A percentile compares a stretch with the other conserved stretches of the same genome.
phyloP scores from a whole-genome alignment of 1,284 basidiomycete species.

The Pascua guehoae region DNA sequence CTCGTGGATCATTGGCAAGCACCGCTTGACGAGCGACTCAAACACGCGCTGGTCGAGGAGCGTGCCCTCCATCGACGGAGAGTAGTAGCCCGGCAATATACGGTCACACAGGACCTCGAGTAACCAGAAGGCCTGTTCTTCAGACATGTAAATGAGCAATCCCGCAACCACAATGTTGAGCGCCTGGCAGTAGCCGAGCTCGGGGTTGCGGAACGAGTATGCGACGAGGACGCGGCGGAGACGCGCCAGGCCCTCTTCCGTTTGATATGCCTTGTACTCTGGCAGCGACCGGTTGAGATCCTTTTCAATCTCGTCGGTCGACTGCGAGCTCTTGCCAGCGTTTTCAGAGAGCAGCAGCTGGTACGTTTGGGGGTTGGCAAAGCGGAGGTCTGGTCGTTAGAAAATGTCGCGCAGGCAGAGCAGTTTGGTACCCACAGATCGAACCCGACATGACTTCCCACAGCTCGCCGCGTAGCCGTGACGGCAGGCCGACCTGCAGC shows the following conservation, averaged over 20 bases:
- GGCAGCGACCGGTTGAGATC: constrained; percentile 92
- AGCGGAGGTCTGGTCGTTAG: constrained; percentile 61
- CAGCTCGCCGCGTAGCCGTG: constrained; percentile 90
- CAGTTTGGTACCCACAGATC: constrained; percentile 52
- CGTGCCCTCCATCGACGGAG: constrained; percentile 99
- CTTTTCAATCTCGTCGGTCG: constrained; percentile 99
- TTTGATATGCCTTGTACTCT: constrained; percentile 91
- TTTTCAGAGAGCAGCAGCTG: constrained; percentile 74
- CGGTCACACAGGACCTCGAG: constrained; percentile 93
- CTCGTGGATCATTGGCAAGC: constrained; percentile 87
- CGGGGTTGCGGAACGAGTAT: constrained; percentile 95
- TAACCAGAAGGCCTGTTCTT: constrained; percentile 98
- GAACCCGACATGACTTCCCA: constrained; percentile 98
- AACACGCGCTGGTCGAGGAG: constrained; percentile 97
- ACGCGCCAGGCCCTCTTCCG: constrained; percentile 75
- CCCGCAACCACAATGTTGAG: constrained; percentile 75
- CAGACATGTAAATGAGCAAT: constrained; percentile 82
- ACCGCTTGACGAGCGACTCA: constrained; percentile 88
- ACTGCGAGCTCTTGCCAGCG: constrained; percentile 73
- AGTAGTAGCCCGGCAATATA: constrained; percentile 94
- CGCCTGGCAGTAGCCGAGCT: constrained; percentile 72
- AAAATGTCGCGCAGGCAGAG: too few relatives aligned
- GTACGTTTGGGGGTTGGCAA: constrained; percentile 81
- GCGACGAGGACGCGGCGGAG: constrained; percentile 89
- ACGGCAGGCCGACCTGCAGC: constrained; percentile 94